A percentile compares a stretch with the other conserved stretches of the same genome.
These are phyloP conservation scores for Aspergillus ostianus DNA, from an alignment of 495 filamentous ascomycete genomes.

Conservation along the genomic window DNA sequence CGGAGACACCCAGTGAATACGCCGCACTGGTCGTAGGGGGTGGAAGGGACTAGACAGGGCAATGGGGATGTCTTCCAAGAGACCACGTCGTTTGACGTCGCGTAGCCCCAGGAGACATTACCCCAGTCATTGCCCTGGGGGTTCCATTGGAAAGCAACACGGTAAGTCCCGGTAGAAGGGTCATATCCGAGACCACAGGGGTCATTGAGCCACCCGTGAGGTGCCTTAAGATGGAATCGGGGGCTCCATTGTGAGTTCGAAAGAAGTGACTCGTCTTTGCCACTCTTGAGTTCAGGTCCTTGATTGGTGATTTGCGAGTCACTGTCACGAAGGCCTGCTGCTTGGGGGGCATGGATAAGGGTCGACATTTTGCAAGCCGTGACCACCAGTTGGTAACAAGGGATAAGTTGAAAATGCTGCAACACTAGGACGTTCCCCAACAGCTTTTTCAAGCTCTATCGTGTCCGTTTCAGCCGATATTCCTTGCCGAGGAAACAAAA, in stretches of 20 bases:
- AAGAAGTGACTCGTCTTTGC: not conserved
- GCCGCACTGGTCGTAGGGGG: conserved; percentile 47
- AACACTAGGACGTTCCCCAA: not conserved
- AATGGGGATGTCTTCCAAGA: conserved; percentile 36
- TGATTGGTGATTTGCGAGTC: not conserved
- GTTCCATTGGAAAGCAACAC: conserved; percentile 46
- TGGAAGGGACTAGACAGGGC: conserved; percentile 31
- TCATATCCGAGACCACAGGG: conserved; percentile 55
- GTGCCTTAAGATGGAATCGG: conserved; percentile 47
- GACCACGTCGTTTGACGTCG: conserved; percentile 36
- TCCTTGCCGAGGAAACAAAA: too few species aligned
- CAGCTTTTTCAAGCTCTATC: not conserved
- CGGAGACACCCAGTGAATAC: conserved; percentile 52
- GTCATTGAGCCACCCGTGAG: conserved; percentile 56
- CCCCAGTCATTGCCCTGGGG: conserved; percentile 42
- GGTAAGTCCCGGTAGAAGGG: conserved; percentile 38
- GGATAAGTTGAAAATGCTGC: not conserved
- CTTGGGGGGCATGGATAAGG: not conserved
- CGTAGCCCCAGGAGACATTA: conserved; percentile 40
- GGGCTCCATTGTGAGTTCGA: conserved; percentile 41
- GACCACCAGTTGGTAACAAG: not conserved
- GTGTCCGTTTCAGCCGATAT: not conserved
- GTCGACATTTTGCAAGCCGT: not conserved
- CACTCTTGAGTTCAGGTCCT: not conserved
- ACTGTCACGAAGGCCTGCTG: not conserved